Conservation (phyloP, 129 eudicot genomes). For the Escallonia rubra region DNA sequence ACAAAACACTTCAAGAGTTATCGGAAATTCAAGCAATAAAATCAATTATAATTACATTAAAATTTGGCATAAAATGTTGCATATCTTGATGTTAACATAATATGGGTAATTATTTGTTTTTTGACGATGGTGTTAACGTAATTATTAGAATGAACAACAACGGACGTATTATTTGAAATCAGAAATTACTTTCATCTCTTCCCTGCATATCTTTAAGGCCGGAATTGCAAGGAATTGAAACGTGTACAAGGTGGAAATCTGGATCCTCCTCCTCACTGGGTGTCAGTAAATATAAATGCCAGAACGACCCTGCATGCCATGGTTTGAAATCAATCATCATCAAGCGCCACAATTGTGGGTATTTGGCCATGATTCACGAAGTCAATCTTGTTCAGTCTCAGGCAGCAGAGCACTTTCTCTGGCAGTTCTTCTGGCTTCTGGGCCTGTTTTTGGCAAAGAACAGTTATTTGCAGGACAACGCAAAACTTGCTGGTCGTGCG, state of each 20-base stretch:
- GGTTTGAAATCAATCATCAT: slow-evolving; percentile 28
- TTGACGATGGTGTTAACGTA: background rate
- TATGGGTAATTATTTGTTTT: too few relatives aligned
- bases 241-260: background rate
- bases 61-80: too few relatives aligned
- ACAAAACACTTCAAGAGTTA: too few relatives aligned
- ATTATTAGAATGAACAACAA: too few relatives aligned
- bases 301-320: background rate
- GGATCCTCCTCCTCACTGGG: background rate
- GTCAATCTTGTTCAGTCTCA: slow-evolving; percentile 81
- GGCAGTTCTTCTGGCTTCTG: slow-evolving; percentile 87
- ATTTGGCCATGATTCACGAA: slow-evolving; percentile 82
- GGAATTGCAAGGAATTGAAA: background rate
- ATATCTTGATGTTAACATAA: too few relatives aligned
- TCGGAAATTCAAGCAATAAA: too few relatives aligned
- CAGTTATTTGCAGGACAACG: background rate
- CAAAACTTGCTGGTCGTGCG: too few relatives aligned
- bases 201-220: slow-evolving; percentile 3
- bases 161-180: background rate
- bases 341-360: slow-evolving; percentile 57
- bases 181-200: background rate
- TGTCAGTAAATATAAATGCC: background rate
- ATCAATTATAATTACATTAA: too few relatives aligned
- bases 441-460: slow-evolving; percentile 39
- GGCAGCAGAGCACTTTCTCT: slow-evolving; percentile 71